Percentiles rank a stretch among this genome's conserved stretches.
Conservation (phyloP, 768 basidiomycete species). For the Rhizopogon roseolus region DNA sequence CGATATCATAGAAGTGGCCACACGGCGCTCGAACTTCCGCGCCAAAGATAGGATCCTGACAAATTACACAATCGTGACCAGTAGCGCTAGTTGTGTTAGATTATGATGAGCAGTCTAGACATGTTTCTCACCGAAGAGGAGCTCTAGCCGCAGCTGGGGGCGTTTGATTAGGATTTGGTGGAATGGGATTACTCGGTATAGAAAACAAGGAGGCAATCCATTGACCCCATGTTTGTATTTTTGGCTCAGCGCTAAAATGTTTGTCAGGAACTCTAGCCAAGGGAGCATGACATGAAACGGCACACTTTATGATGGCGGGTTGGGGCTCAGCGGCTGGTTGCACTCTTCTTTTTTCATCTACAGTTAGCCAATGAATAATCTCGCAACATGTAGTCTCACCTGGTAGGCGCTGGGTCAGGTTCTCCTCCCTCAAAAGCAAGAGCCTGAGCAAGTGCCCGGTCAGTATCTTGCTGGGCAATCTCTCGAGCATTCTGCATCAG, state of each 20-base stretch:
- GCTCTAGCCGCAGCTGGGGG: background rate
- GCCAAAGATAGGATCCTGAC: slow-evolving; percentile 27
- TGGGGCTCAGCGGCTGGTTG: background rate
- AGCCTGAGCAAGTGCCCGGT: slow-evolving; percentile 14
- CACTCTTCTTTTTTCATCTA: too few species aligned
- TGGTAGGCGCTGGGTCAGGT: background rate
- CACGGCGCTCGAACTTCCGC: slow-evolving; percentile 26
- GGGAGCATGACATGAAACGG: background rate
- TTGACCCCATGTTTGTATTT: background rate
- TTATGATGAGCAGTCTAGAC: background rate
- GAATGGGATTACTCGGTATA: background rate
- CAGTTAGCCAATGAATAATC: background rate
- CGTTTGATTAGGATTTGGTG: background rate
- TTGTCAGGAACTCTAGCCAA: background rate
- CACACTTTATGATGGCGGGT: background rate
- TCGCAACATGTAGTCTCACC: background rate
- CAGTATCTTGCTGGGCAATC: slow-evolving; percentile 14
- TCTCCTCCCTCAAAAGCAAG: slow-evolving; percentile 10
- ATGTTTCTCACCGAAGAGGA: slow-evolving; percentile 8
- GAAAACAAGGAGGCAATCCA: slow-evolving; percentile 17
- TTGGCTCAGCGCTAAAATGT: background rate
- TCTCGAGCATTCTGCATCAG: slow-evolving; percentile 19
- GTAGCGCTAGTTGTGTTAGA: slow-evolving; percentile 7
- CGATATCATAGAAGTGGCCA: slow-evolving; percentile 30
- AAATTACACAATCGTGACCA: slow-evolving; percentile 30